Conservation (phyloP, 202 grass and related monocot species). For the Miscanthus sacchariflorus region DNA sequence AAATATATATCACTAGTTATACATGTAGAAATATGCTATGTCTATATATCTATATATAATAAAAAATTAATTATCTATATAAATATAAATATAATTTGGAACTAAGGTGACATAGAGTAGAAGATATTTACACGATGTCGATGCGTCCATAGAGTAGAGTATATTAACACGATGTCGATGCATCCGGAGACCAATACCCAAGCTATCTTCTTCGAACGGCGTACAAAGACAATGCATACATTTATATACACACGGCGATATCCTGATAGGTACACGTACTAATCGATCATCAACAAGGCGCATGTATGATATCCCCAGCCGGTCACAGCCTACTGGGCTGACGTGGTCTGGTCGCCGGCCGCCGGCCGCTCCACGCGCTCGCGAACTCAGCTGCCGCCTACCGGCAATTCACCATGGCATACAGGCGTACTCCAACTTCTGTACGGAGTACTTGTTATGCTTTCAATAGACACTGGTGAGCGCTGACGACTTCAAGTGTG, state of each 20-base stretch:
- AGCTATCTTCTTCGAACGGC: too few species aligned
- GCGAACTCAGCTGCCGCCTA: background rate
- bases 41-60: too few species aligned
- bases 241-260: background rate
- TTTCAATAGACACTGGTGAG: background rate
- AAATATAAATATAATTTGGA: too few species aligned
- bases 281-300: background rate
- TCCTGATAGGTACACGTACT: background rate
- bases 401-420: background rate
- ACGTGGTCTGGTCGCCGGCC: background rate
- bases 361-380: background rate
- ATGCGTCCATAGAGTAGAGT: too few species aligned
- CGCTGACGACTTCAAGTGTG: conserved; percentile 5
- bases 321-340: background rate
- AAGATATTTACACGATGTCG: too few species aligned
- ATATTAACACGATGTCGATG: too few species aligned
- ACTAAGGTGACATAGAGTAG: too few species aligned
- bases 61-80: too few species aligned
- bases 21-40: too few species aligned
- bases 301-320: background rate
- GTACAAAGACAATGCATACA: too few species aligned
- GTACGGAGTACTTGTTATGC: background rate
- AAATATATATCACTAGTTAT: too few species aligned
- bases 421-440: background rate
- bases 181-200: too few species aligned